A percentile compares a stretch with the other conserved stretches of the same genome.
Conservation (phyloP, 2,329 filamentous ascomycete genomes). For the Trichoderma breve region DNA sequence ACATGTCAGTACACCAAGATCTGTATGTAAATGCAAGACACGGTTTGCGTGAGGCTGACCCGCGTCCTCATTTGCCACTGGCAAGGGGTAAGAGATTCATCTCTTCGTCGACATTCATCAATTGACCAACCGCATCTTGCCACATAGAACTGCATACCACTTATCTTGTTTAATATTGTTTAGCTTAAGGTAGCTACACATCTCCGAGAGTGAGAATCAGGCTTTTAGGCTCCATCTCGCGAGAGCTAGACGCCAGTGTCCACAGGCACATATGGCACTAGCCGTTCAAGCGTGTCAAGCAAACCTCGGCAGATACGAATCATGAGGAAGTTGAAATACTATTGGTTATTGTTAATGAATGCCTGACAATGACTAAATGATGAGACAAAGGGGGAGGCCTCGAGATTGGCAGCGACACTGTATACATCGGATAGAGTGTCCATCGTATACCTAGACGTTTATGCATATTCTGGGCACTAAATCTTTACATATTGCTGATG, state of each 20-base stretch:
- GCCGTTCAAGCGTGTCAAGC: not conserved
- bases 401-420: not conserved
- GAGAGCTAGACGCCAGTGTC: not conserved
- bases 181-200: not conserved
- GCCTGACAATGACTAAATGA: not conserved
- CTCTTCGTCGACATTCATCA: not conserved
- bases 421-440: not conserved
- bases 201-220: not conserved
- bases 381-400: not conserved
- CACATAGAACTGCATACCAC: not conserved
- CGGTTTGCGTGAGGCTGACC: not conserved
- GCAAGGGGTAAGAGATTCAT: not conserved
- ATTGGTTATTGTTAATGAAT: not conserved
- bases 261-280: not conserved
- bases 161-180: not conserved
- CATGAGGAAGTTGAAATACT: not conserved
- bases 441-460: not conserved
- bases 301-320: not conserved
- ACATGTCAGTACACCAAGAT: not conserved
- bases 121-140: not conserved
- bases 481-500: not conserved
- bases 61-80: not conserved
- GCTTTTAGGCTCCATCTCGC: not conserved
- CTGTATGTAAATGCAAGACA: not conserved
- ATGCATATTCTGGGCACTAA: not conserved